phyloP scores from a whole-genome alignment of 2,329 filamentous ascomycete genomes.

The Purpureocillium takamizusanense region DNA sequence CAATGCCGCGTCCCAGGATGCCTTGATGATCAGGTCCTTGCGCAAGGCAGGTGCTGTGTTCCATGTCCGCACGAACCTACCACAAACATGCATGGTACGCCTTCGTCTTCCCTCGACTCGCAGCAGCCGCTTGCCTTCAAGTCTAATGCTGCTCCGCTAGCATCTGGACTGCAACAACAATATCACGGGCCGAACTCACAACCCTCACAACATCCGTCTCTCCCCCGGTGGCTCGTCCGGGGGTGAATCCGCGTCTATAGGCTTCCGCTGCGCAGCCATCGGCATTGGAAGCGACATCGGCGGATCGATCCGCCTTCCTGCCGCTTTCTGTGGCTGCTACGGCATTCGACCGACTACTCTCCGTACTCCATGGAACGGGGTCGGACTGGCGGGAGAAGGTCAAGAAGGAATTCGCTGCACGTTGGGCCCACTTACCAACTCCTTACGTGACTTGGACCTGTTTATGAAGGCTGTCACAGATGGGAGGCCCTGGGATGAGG shows the following conservation, averaged over 20 bases:
- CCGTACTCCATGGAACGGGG: constrained; percentile 14
- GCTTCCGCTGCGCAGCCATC: constrained; percentile 28
- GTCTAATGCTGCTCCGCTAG: constrained; percentile 2
- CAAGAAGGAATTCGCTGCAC: constrained; percentile 15
- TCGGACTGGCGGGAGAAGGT: constrained; percentile 18
- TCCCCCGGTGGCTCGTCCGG: constrained; percentile 32
- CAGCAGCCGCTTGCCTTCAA: too few relatives aligned
- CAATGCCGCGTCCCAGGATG: too few relatives aligned
- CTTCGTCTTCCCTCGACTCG: too few relatives aligned
- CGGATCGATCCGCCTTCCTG: constrained; percentile 33
- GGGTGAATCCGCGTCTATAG: constrained; percentile 31
- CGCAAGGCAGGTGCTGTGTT: too few relatives aligned
- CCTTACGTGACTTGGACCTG: not conserved
- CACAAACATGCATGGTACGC: too few relatives aligned
- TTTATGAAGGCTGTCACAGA: constrained; percentile 25
- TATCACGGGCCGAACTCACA: constrained; percentile 27
- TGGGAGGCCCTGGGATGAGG: constrained; percentile 12
- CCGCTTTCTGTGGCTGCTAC: constrained; percentile 33
- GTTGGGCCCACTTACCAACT: not conserved
- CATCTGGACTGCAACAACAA: constrained; percentile 24
- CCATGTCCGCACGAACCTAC: too few relatives aligned
- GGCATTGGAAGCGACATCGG: constrained; percentile 38
- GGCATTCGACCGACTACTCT: constrained; percentile 29
- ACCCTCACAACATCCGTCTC: constrained; percentile 28
- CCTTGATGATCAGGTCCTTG: too few relatives aligned